Conservation (phyloP, 306 rosid species). For the Cucurbita ficifolia region DNA sequence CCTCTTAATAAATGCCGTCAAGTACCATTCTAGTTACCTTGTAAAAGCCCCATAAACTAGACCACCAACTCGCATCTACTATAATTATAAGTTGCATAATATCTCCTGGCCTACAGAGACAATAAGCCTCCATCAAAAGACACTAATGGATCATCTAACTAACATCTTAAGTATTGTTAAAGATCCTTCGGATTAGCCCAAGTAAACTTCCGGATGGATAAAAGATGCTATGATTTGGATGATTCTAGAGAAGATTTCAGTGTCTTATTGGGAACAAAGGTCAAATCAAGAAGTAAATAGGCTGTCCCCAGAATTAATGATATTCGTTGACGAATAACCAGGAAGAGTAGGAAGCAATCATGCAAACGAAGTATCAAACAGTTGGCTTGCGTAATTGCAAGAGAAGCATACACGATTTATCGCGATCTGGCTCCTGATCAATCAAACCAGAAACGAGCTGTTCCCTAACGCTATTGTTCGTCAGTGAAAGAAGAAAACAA, state of each 20-base stretch:
- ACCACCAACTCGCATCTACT: conserved; percentile 7
- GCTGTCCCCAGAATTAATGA: neutral
- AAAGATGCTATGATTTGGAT: neutral
- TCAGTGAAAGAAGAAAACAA: neutral
- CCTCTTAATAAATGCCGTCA: neutral
- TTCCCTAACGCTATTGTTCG: neutral
- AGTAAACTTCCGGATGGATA: neutral
- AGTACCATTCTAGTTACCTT: neutral
- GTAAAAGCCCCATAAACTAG: conserved; percentile 5
- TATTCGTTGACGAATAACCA: neutral
- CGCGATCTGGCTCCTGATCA: neutral
- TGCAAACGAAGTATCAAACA: neutral
- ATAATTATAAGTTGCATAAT: neutral
- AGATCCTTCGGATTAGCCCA: neutral
- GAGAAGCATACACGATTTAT: neutral
- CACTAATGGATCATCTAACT: neutral
- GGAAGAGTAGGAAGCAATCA: neutral
- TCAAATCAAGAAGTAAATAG: neutral
- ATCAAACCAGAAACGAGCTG: neutral
- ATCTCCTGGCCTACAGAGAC: neutral
- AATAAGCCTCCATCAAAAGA: neutral
- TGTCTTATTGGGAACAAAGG: neutral
- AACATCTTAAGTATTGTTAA: neutral
- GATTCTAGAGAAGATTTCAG: neutral
- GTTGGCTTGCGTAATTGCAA: neutral